Base-by-base conservation (phyloP, 2,329 filamentous ascomycete genomes). In the Pseudopyricularia javanii region DNA sequence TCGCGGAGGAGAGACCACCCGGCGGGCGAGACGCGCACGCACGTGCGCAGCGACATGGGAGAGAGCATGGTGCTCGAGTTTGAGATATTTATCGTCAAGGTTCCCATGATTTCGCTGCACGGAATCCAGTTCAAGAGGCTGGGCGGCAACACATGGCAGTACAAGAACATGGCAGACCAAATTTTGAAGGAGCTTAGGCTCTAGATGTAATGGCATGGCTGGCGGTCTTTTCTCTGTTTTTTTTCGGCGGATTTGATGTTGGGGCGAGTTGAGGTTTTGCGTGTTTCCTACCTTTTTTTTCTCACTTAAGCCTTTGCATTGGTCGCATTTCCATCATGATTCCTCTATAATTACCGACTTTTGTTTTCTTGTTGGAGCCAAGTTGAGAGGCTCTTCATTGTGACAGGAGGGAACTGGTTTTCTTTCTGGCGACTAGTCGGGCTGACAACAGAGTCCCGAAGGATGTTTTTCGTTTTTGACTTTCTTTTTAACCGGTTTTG, bases 71-170 rank as follows among this genome's bases (percentile, higher is more conserved):
- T 88, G 37, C 73, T 97, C 51, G 83, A 88, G 58, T 98, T 97
- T 64, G 93, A 98, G 66, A 95, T 97, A 57, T 83, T 96, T 59
- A 93, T 98, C 60, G 93, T 98, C 65, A 98, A 98, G 70, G 90
- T 98, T 26, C 93, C 93, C 12, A 73, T 98, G 51, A 82, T 98
- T 56, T 90, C 86, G 43, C 71, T 98, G 54, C 91, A 98, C 64
- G 93, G 93, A 49, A 91, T 98, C 56, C 93, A 97, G 67, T 98
- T 98, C 74, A 98, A 98, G 76, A 90, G 93, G 65, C 85, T 97
- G 59, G 82, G 88, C 54, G 91, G 93, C 34, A 91, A 94, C 55
- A 97, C 93, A 54, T 97, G 91, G 91, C 91, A 96, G 68, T 98
- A 95, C 72, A 95, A 96, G 74, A 91, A 88, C 63, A 94, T 97